A percentile compares a stretch with the other conserved stretches of the same genome.
Evolutionary conservation across 2,329 filamentous ascomycete species (phyloP).

Genomic region (Trichothecium sympodiale): DNA sequence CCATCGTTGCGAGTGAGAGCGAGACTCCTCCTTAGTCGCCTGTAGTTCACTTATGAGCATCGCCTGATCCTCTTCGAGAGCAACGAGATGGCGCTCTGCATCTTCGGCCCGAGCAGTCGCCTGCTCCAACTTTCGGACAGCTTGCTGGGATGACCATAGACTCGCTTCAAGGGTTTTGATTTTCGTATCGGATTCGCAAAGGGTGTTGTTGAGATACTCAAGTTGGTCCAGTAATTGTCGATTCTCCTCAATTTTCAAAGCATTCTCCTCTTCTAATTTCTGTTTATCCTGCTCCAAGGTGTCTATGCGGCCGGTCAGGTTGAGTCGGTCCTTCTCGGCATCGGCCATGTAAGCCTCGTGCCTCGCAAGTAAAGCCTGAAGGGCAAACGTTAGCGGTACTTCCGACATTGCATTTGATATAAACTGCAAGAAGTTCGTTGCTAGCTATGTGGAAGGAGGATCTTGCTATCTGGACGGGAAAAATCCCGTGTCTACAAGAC

Average conservation of each 20-base stretch:
- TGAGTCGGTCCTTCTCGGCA: conserved; percentile 71
- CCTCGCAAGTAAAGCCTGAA: conserved; percentile 79
- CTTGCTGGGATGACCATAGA: conserved; percentile 65
- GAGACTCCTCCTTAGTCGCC: conserved; percentile 61
- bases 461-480: not conserved
- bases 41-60: conserved; percentile 57
- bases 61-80: conserved; percentile 74
- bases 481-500: not conserved
- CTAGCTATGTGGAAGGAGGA: no score
- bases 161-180: conserved; percentile 68
- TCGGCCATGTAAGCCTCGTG: conserved; percentile 94
- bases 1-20: conserved; percentile 72
- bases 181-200: conserved; percentile 68
- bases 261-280: conserved; percentile 66
- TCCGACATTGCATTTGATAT: conserved; percentile 1
- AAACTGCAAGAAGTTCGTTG: no score
- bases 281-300: conserved; percentile 65
- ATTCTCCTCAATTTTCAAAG: conserved; percentile 72
- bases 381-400: conserved; percentile 55
- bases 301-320: conserved; percentile 63
- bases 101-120: conserved; percentile 65
- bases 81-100: conserved; percentile 68
- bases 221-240: conserved; percentile 70
- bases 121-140: conserved; percentile 62
- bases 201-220: conserved; percentile 69